These are phyloP conservation scores for Globisporangium cederbergense DNA, from an alignment of 352 stramenopile species.

Conservation along the genomic window DNA sequence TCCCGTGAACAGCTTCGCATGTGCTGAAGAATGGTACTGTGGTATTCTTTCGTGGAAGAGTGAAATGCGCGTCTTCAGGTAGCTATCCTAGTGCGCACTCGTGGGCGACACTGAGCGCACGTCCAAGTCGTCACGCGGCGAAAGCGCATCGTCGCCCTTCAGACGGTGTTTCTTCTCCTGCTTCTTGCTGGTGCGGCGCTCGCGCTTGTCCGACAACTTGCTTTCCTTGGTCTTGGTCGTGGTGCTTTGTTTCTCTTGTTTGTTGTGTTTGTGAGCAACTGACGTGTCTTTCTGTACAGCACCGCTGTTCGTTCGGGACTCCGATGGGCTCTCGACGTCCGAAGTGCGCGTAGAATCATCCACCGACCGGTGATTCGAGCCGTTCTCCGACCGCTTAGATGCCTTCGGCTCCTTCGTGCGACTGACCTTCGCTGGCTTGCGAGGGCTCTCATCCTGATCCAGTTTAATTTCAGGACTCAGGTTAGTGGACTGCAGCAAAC, in stretches of 20 bases:
- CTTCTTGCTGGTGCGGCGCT: conserved; percentile 19
- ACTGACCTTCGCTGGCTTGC: conserved; percentile 21
- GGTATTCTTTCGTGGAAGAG: neutral
- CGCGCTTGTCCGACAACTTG: conserved; percentile 12
- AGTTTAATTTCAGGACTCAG: neutral
- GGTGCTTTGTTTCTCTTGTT: neutral
- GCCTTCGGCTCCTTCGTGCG: conserved; percentile 17
- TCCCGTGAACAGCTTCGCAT: neutral
- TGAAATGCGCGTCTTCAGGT: neutral
- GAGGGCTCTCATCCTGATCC: conserved; percentile 27
- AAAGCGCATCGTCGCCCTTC: neutral
- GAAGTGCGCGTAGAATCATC: conserved; percentile 1
- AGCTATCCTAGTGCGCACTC: conserved; percentile 4
- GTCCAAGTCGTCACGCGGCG: neutral
- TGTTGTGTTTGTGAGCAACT: neutral
- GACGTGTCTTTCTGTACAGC: neutral
- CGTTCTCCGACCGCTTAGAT: conserved; percentile 14
- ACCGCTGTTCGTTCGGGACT: conserved; percentile 11
- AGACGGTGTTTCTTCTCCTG: conserved; percentile 18
- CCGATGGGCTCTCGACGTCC: neutral
- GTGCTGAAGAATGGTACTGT: neutral
- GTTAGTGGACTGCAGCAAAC: neutral
- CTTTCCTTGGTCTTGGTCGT: neutral
- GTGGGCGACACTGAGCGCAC: conserved; percentile 11
- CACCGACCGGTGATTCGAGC: conserved; percentile 18